Evolutionary conservation across 306 rosid species (phyloP).

Genomic region (Calophaca sinica): DNA sequence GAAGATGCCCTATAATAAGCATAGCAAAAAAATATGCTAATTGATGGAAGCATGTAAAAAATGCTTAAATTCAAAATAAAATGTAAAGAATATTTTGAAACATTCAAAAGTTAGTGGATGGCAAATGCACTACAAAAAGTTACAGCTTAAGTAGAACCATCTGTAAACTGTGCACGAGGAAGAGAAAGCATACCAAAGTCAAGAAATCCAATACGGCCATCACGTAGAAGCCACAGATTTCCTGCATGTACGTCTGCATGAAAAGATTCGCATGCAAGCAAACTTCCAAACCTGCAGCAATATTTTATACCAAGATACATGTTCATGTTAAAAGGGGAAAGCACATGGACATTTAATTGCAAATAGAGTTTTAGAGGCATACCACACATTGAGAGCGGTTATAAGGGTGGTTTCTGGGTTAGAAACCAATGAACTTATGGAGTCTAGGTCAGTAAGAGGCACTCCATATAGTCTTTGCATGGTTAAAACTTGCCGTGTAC

Average conservation of each 20-base stretch:
- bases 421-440: conserved; percentile 83
- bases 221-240: conserved; percentile 90
- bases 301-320: conserved; percentile 40
- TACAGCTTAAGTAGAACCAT: conserved; percentile 38
- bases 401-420: conserved; percentile 90
- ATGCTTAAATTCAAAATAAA: conserved; percentile 30
- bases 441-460: conserved; percentile 91
- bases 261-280: conserved; percentile 96
- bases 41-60: neutral
- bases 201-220: conserved; percentile 97
- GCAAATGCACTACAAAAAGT: conserved; percentile 23
- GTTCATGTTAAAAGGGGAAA: conserved; percentile 41
- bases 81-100: conserved; percentile 5
- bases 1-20: conserved; percentile 5
- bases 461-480: conserved; percentile 96
- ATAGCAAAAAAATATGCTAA: neutral
- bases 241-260: conserved; percentile 99
- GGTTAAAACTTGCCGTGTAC: conserved; percentile 76
- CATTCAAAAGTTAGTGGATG: conserved; percentile 20
- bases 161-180: conserved; percentile 25
- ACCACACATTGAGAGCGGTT: conserved; percentile 97
- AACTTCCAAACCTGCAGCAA: conserved; percentile 93
- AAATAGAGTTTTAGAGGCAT: conserved; percentile 39
- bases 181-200: conserved; percentile 79
- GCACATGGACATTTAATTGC: neutral